Conservation (phyloP, 202 grass and related monocot genomes). For the Tripidium arundinaceum region DNA sequence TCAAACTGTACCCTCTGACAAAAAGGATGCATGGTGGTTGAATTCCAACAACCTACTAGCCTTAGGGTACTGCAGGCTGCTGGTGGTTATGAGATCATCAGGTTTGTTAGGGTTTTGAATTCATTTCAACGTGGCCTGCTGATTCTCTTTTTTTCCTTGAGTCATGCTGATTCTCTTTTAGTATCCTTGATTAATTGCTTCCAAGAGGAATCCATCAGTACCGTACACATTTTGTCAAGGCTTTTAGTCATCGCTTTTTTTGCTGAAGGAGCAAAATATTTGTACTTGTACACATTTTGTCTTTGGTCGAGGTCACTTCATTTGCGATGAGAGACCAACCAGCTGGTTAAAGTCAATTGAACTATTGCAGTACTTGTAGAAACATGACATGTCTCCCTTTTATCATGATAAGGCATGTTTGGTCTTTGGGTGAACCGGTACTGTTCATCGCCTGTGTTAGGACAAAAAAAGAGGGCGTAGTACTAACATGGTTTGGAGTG, state of each 20-base stretch:
- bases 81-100: slow-evolving; percentile 17
- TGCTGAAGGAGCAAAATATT: too few species aligned
- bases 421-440: neutral
- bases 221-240: too few species aligned
- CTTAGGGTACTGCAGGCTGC: neutral
- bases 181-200: neutral
- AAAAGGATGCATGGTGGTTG: neutral
- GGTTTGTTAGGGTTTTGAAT: slow-evolving; percentile 26
- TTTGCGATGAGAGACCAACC: neutral
- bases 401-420: neutral
- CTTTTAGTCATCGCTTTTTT: too few species aligned
- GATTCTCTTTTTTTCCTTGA: neutral
- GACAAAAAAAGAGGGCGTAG: neutral
- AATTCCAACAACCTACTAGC: neutral
- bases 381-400: neutral
- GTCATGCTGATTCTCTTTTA: neutral
- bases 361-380: neutral
- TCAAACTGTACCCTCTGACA: neutral
- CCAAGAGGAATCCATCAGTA: neutral
- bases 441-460: neutral
- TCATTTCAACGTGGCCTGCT: neutral
- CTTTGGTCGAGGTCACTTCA: neutral
- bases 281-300: neutral
- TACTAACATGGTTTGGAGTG: neutral
- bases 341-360: neutral